Base-by-base conservation (phyloP, 805 yeast genomes). In the Yarrowia osloensis region DNA sequence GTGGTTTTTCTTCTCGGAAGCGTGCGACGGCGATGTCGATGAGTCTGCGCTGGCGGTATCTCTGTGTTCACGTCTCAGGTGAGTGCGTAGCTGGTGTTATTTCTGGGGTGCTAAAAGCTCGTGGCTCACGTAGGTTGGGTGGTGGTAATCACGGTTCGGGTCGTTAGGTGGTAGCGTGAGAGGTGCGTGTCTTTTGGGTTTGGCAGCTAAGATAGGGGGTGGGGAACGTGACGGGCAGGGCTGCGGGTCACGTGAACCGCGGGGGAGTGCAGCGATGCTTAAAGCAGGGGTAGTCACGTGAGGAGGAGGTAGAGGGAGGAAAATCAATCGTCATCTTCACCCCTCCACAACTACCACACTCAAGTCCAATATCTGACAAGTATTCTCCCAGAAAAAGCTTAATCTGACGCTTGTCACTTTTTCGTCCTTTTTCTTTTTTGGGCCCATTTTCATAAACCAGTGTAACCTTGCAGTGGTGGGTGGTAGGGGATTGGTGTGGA, bases 171-270 rank as follows among this genome's bases (percentile, higher is more conserved):
- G 57, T 50, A 50, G 57, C 40, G 57, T 50, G 57, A 21, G 40
- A 50, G 57, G 57, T 50, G 57, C 57, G 57, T 50, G 57, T 50
- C 57, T 7, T 50, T 50, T 50, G 40, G 22, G 57, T 50, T 50
- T 50, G 55, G 57, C 57, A 50, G 40, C 57, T 50, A 50, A 50
- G 57, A 50, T 50, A 50, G 57, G 57, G 57, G 57, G 37, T 50
- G 55, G 39, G 28, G 39, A 33, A 33, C 28, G 57, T 49, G 35
- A 29, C 54, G 22, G 15, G 13, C 3, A 3, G 35, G 17, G 24
- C n/a, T 8, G 19, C 13, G 5, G 39, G 50, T 26, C 50, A 46
- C 50, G 50, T 46, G 50, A 46, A n/a, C n/a, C n/a, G n/a, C n/a
- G n/a, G n/a, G n/a, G n/a, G n/a, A 9, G 17, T 9, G 47, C 8